Conservation (phyloP, 2,329 filamentous ascomycete genomes). For the Pseudodiploospora longispora region DNA sequence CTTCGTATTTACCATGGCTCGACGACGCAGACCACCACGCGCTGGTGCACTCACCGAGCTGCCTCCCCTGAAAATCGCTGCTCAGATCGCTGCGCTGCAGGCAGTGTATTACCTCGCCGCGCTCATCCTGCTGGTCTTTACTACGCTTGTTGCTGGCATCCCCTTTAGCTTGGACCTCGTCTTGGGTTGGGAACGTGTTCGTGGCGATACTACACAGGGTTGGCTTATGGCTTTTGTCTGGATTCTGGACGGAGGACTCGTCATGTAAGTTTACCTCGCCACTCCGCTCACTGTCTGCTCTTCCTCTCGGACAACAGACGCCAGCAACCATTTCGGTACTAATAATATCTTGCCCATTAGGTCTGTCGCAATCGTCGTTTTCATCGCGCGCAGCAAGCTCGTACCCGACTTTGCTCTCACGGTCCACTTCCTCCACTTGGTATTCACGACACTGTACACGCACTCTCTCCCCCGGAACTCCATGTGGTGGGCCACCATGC, state of each 20-base stretch:
- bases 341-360: conserved; percentile 35
- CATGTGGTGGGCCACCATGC: conserved; percentile 75
- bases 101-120: conserved; percentile 46
- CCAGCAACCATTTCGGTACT: conserved; percentile 2
- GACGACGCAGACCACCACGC: conserved; percentile 49
- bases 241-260: conserved; percentile 47
- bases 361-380: conserved; percentile 70
- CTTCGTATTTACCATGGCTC: conserved; percentile 33
- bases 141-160: conserved; percentile 48
- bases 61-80: conserved; percentile 51
- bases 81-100: conserved; percentile 51
- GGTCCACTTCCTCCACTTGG: conserved; percentile 73
- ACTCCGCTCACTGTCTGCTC: not conserved
- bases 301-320: not conserved
- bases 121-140: conserved; percentile 48
- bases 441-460: conserved; percentile 72
- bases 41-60: conserved; percentile 53
- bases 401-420: conserved; percentile 92
- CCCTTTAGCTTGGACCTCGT: conserved; percentile 46
- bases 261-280: conserved; percentile 31
- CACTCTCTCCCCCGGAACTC: conserved; percentile 65
- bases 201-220: conserved; percentile 54
- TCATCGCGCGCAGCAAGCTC: conserved; percentile 85
- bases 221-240: conserved; percentile 53
- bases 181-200: conserved; percentile 50